Base-by-base conservation (phyloP, 441 rosid species). In the Hura crepitans region DNA sequence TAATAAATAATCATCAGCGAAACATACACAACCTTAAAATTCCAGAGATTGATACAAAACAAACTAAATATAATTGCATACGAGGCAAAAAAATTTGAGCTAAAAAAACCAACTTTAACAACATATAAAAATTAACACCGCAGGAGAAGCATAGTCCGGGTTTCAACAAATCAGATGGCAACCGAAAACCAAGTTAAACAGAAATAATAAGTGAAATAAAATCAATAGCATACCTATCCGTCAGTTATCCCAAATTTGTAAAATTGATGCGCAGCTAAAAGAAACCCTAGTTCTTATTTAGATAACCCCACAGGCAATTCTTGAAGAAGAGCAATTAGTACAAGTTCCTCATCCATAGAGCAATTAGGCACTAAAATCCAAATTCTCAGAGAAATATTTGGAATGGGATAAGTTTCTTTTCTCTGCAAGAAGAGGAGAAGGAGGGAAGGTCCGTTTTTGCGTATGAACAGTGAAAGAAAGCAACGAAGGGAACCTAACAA, bases 401-500 rank as follows among this genome's bases (percentile, higher is more conserved):
- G 37, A 68, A 22, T 25, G 42, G 20, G 39, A 8, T 27, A 15
- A n/a, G 0, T 5, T 23, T 27, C 12, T 69, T 14, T 5, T 20
- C 8, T 3, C 15, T 59, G 50, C 1, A 20, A 63, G 33, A 37
- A 30, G 54, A 62, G 3, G 31, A 63, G 33, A 37, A 30, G 54
- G 35, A 22, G 49, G n/a, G 53, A 71, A 37, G 63, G 12, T 18
- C 25, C 1, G 20, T 3, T 70, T 25, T 61, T 50, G 60, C 5
- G 49, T 33, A 33, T 49, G 73, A 69, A 69, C 47, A 47, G 66
- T 60, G 15, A 39, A 13, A 49, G 60, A 47, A 61, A 59, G 27
- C 39, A 61, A 49, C 73, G 49, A 70, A 31, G 39, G 37, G 68
- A 70, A 37, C 61, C 59, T 22, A 49, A 50, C 60, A 61, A 50